phyloP scores from a whole-genome alignment of 2,329 filamentous ascomycete species.

The Nothopassalora personata region DNA sequence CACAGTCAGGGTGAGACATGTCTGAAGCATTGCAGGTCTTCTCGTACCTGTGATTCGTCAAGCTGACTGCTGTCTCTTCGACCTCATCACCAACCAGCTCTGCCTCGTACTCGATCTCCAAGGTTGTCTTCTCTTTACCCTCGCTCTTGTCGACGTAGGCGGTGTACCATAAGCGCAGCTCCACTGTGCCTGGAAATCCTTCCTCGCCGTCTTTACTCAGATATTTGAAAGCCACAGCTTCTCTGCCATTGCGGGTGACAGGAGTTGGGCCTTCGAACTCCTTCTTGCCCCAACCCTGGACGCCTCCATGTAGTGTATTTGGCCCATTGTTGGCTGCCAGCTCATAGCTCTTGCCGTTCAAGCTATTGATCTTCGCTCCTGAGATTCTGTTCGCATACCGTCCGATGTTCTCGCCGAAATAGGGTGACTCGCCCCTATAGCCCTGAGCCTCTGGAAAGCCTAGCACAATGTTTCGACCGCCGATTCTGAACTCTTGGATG shows the following conservation, averaged over 20 bases:
- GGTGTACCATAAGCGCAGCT: slow-evolving; percentile 72
- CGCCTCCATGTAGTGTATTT: slow-evolving; percentile 57
- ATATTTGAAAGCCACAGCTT: slow-evolving; percentile 46
- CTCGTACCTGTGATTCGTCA: slow-evolving; percentile 86
- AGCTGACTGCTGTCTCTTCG: slow-evolving; percentile 84
- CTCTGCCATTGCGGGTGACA: slow-evolving; percentile 46
- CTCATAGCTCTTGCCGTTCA: slow-evolving; percentile 67
- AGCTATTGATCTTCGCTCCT: slow-evolving; percentile 60
- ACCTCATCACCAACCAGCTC: slow-evolving; percentile 66
- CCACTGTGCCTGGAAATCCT: slow-evolving; percentile 81
- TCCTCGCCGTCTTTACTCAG: slow-evolving; percentile 76
- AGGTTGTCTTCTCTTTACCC: slow-evolving; percentile 61
- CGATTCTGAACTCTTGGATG: slow-evolving; percentile 74
- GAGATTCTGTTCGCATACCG: slow-evolving; percentile 75
- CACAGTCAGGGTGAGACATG: slow-evolving; percentile 11
- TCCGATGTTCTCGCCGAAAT: slow-evolving; percentile 92
- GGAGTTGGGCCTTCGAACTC: slow-evolving; percentile 66
- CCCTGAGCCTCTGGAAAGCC: slow-evolving; percentile 70
- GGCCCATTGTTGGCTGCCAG: slow-evolving; percentile 70
- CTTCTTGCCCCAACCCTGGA: slow-evolving; percentile 74
- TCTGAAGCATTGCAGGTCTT: not conserved
- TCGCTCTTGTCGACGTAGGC: slow-evolving; percentile 59
- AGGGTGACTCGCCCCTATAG: slow-evolving; percentile 69
- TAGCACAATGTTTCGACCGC: slow-evolving; percentile 79
- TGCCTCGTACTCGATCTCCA: slow-evolving; percentile 87